A percentile compares a stretch with the other conserved stretches of the same genome.
phyloP scores from a whole-genome alignment of 768 basidiomycete species.

The Tylopilus subfusipes region DNA sequence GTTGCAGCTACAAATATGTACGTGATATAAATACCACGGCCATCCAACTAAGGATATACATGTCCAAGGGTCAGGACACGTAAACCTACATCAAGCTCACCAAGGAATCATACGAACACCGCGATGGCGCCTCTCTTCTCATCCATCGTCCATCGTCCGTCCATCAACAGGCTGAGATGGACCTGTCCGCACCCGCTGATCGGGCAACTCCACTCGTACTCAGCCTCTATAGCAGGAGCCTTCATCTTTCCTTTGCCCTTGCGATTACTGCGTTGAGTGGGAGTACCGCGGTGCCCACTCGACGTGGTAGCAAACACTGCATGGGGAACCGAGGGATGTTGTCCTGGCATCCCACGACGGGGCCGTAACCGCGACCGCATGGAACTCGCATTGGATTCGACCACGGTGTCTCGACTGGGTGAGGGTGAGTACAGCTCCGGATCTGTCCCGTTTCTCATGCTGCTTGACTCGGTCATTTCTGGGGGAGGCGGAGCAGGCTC shows the following conservation, averaged over 20 bases:
- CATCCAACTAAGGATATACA: constrained; percentile 3
- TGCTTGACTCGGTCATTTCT: constrained; percentile 8
- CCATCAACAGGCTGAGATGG: constrained; percentile 56
- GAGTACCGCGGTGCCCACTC: constrained; percentile 6
- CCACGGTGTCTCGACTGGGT: constrained; percentile 29
- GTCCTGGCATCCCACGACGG: constrained; percentile 27
- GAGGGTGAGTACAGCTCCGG: neutral
- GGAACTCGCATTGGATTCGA: constrained; percentile 28
- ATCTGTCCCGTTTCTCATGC: constrained; percentile 14
- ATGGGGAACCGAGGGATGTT: constrained; percentile 1
- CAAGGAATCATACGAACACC: constrained; percentile 35
- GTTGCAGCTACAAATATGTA: constrained; percentile 13
- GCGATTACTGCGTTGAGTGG: constrained; percentile 19
- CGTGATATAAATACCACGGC: constrained; percentile 8
- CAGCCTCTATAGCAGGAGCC: constrained; percentile 40
- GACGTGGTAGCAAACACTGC: constrained; percentile 3
- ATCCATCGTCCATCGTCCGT: constrained; percentile 61
- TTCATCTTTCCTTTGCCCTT: constrained; percentile 36
- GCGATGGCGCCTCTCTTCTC: constrained; percentile 39
- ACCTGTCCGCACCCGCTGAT: constrained; percentile 51
- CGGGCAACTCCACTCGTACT: constrained; percentile 63
- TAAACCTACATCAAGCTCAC: constrained; percentile 14
- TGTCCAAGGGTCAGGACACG: constrained; percentile 7
- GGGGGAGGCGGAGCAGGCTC: constrained; percentile 32
- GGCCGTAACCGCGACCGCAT: constrained; percentile 62